Evolutionary conservation across 1,284 basidiomycete species (phyloP), one percentile per base, ranked within the genome.

Genomic region (Boletus hoseneyae): DNA sequence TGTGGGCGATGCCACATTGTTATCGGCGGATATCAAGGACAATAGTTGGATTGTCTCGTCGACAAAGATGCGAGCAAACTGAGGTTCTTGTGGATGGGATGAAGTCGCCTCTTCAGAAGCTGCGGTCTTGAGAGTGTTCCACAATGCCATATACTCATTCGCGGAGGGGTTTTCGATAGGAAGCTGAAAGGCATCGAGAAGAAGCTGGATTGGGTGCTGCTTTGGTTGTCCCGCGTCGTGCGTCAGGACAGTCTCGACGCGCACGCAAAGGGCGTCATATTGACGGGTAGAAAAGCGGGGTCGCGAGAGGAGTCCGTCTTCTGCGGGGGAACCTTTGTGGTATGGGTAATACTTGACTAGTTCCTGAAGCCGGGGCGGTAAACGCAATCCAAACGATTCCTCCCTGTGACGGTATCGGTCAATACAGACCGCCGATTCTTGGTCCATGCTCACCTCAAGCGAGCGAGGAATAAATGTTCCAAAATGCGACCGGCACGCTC

Each of bases 391-490:
- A 2, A 71, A 60, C 18, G 78, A 74, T 53, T 87, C 82, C 53
- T 87, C 80, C 54, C 87, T 89, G 33, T 2, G 2, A 47, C 2
- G 16, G 15, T 1, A 25, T 63, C 15, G 65, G 51, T 36, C n/a
- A 23, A 27, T 0, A 13, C 4, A 10, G 16, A 48, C 15, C 3
- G 10, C 33, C 5, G 7, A 7, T 6, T 15, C 9, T n/a, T 7
- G 23, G 15, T 11, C 8, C 6, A 32, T 9, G 63, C 75, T 47
- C 48, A 86, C 87, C 87, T 77, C 47, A 89, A 79, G 51, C 78
- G 74, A 12, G 82, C 74, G 50, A 90, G 70, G 68, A 88, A 87
- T 6, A 90, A 52, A 64, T 90, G 87, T 58, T 89, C 87, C 41
- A 89, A 61, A 38, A 85, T 77, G 19, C 85, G 71, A 23, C 85